phyloP scores from a whole-genome alignment of 2,329 filamentous ascomycete genomes.

The Diplodia scrobiculata region DNA sequence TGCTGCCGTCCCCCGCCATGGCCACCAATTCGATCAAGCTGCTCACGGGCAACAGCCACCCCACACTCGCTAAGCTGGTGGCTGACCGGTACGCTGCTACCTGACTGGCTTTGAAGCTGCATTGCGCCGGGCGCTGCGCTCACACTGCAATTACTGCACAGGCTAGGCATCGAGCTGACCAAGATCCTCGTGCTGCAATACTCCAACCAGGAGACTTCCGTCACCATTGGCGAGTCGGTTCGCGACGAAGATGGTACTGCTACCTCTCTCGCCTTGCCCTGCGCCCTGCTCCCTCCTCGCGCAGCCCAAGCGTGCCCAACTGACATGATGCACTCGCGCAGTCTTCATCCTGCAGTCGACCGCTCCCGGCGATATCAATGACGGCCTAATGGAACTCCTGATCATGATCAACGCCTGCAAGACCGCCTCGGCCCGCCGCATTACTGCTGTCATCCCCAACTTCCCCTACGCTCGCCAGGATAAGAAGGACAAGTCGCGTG shows the following conservation, averaged over 20 bases:
- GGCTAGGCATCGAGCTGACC: conserved; percentile 74
- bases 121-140: conserved; percentile 14
- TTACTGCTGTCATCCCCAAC: conserved; percentile 93
- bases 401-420: conserved; percentile 98
- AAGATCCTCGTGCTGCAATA: conserved; percentile 81
- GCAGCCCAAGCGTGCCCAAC: conserved; percentile 8
- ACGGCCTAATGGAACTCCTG: conserved; percentile 94
- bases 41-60: conserved; percentile 74
- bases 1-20: conserved; percentile 50
- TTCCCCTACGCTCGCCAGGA: conserved; percentile 96
- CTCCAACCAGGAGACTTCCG: conserved; percentile 83
- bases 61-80: conserved; percentile 69
- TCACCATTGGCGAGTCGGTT: conserved; percentile 94
- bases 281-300: conserved; percentile 48
- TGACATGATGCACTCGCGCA: conserved; percentile 39
- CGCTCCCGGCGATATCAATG: conserved; percentile 93
- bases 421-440: conserved; percentile 80
- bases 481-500: conserved; percentile 94
- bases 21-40: conserved; percentile 74
- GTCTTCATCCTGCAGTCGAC: conserved; percentile 98
- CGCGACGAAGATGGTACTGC: conserved; percentile 84
- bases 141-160: conserved; percentile 44
- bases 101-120: conserved; percentile 21
- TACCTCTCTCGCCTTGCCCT: conserved; percentile 43
- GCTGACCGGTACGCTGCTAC: conserved; percentile 59